Conservation (phyloP, 2,329 filamentous ascomycete genomes). For the Aureobasidium zeae region DNA sequence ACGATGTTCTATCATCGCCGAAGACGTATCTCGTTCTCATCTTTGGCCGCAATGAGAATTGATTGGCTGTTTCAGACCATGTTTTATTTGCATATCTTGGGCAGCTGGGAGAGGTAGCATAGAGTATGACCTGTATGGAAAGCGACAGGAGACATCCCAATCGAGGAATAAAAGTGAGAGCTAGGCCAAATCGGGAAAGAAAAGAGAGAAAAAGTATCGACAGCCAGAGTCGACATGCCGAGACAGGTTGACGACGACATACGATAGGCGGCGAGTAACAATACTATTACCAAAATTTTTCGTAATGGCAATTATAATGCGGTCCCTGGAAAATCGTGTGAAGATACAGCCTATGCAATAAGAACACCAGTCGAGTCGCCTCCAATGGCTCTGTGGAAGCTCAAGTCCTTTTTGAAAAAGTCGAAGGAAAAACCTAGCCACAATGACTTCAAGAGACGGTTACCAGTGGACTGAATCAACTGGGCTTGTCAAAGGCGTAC, state of each 20-base stretch:
- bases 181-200: not conserved
- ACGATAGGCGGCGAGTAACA: conserved; percentile 1
- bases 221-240: too few species aligned
- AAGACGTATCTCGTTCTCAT: too few species aligned
- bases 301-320: not conserved
- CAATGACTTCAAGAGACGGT: conserved; percentile 23
- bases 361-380: not conserved
- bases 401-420: too few species aligned
- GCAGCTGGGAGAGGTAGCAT: not conserved
- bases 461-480: conserved; percentile 9
- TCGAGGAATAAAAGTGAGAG: conserved; percentile 1
- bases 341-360: not conserved
- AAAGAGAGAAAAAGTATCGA: conserved; percentile 11
- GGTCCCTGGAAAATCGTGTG: too few species aligned
- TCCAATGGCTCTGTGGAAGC: not conserved
- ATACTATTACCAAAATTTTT: not conserved
- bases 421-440: too few species aligned
- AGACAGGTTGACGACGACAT: not conserved
- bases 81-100: not conserved
- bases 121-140: not conserved
- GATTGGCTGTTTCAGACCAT: not conserved
- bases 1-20: too few species aligned
- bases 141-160: conserved; percentile 1
- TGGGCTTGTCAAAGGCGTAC: conserved; percentile 3
- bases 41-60: not conserved